Evolutionary conservation across 2,329 filamentous ascomycete species (phyloP).

Genomic region (Colletotrichum graminicola): DNA sequence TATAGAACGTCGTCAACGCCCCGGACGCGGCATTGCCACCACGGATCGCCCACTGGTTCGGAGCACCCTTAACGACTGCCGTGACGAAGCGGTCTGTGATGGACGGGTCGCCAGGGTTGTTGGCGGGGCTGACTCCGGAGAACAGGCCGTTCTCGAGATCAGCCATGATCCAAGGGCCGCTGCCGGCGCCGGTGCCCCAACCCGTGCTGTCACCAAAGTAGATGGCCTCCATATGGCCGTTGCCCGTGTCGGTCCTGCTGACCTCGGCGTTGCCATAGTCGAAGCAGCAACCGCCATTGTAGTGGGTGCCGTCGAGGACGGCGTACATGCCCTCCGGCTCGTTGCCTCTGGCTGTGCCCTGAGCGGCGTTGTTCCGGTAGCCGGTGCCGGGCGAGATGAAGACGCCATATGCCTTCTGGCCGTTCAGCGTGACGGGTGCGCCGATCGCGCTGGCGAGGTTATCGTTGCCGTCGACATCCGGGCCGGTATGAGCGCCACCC

Average conservation of each 20-base stretch:
- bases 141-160: slow-evolving; percentile 77
- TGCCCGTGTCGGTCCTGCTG: slow-evolving; percentile 65
- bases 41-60: slow-evolving; percentile 70
- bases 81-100: slow-evolving; percentile 69
- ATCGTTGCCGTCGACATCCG: slow-evolving; percentile 68
- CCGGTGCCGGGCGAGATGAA: slow-evolving; percentile 72
- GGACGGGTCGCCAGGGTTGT: slow-evolving; percentile 66
- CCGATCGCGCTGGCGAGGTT: slow-evolving; percentile 70
- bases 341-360: slow-evolving; percentile 67
- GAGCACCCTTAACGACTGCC: slow-evolving; percentile 66
- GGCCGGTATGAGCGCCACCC: slow-evolving; percentile 68
- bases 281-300: slow-evolving; percentile 68
- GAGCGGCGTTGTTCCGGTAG: slow-evolving; percentile 70
- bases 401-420: slow-evolving; percentile 73
- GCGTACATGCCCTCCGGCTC: slow-evolving; percentile 71
- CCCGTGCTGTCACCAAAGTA: slow-evolving; percentile 69
- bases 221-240: slow-evolving; percentile 77
- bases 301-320: slow-evolving; percentile 70
- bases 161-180: slow-evolving; percentile 76
- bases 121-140: slow-evolving; percentile 60
- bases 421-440: slow-evolving; percentile 71
- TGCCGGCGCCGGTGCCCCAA: slow-evolving; percentile 70
- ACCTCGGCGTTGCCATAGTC: slow-evolving; percentile 71
- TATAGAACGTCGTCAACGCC: slow-evolving; percentile 69
- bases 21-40: slow-evolving; percentile 69